These are phyloP conservation scores for Dillenia suffruticosa DNA, from an alignment of 164 flowering plant genomes.

Conservation along the genomic window DNA sequence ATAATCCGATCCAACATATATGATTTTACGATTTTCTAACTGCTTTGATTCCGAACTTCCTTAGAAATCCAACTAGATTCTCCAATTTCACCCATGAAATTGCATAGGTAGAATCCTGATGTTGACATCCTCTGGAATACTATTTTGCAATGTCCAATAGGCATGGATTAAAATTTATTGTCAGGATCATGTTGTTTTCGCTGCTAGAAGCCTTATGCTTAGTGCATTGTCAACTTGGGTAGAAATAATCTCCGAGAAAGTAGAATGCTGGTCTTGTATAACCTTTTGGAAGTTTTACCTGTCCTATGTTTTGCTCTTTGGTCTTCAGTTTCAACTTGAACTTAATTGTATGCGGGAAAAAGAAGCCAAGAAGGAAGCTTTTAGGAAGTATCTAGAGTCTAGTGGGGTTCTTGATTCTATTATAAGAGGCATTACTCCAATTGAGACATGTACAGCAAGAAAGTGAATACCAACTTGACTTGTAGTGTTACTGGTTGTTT, in stretches of 20 bases:
- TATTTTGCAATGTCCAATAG: no score
- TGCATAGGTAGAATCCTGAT: no score
- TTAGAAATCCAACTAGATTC: no score
- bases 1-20: no score
- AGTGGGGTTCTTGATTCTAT: conserved; percentile 94
- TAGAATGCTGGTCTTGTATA: not conserved
- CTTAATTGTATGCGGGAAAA: conserved; percentile 52
- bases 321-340: not conserved
- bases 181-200: not conserved
- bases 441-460: not conserved
- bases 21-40: no score
- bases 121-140: no score
- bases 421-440: conserved; percentile 62
- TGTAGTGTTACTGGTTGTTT: not conserved
- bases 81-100: no score
- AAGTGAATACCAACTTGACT: conserved; percentile 1
- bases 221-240: not conserved
- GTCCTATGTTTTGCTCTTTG: not conserved
- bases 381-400: conserved; percentile 90
- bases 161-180: not conserved
- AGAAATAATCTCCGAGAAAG: not conserved
- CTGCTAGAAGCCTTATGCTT: not conserved
- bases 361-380: conserved; percentile 96
- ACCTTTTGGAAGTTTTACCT: not conserved
- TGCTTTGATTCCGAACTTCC: no score